phyloP scores from a whole-genome alignment of 768 basidiomycete genomes.

The Termitomyces sp. region DNA sequence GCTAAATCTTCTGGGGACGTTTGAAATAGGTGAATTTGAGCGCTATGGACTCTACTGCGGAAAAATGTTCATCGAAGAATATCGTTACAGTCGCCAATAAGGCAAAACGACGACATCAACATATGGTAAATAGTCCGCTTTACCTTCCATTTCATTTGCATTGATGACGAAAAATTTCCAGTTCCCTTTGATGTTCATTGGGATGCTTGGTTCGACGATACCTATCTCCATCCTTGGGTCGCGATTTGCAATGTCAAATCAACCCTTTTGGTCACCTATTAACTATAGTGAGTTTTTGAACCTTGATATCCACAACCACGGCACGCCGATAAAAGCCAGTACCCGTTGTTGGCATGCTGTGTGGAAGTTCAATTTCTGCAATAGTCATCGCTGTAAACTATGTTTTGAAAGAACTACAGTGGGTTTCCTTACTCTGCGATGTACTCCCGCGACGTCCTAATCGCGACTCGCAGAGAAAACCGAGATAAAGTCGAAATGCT shows the following conservation, averaged over 20 bases:
- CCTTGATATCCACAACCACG: background rate
- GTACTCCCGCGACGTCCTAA: background rate
- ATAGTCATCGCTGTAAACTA: slow-evolving; percentile 68
- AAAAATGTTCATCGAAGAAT: background rate
- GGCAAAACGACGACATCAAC: slow-evolving; percentile 61
- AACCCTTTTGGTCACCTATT: slow-evolving; percentile 81
- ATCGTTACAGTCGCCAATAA: slow-evolving; percentile 66
- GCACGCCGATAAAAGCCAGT: slow-evolving; percentile 40
- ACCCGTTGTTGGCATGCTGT: slow-evolving; percentile 83
- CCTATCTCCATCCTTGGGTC: slow-evolving; percentile 77
- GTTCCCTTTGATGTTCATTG: slow-evolving; percentile 65
- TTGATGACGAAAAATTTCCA: slow-evolving; percentile 17
- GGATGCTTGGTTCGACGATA: slow-evolving; percentile 73
- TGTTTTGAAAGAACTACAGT: slow-evolving; percentile 77
- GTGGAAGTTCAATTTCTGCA: slow-evolving; percentile 73
- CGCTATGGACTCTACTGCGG: background rate
- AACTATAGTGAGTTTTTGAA: slow-evolving; percentile 58
- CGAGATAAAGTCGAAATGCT: slow-evolving; percentile 83
- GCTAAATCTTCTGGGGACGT: slow-evolving; percentile 72
- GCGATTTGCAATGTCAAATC: slow-evolving; percentile 68
- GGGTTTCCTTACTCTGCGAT: slow-evolving; percentile 19
- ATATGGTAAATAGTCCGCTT: slow-evolving; percentile 63
- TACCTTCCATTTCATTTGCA: background rate
- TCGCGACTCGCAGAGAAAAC: slow-evolving; percentile 54
- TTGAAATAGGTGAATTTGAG: slow-evolving; percentile 63